Evolutionary conservation across 129 eudicot species (phyloP).

Genomic region (Lactuca sativa): DNA sequence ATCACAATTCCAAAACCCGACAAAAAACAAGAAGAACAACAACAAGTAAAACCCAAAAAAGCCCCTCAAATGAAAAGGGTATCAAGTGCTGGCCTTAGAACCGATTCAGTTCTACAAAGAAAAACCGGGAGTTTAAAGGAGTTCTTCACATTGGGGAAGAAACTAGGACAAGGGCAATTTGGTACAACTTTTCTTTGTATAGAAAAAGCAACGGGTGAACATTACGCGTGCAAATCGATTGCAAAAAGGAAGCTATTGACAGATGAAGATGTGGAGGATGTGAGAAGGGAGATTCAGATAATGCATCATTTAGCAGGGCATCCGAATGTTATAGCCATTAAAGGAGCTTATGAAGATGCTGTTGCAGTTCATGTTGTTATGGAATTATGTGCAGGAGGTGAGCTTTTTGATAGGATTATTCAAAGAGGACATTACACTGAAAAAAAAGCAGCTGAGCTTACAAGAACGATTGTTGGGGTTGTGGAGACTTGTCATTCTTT

Average conservation of each 20-base stretch:
- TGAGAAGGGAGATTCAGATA: conserved; percentile 93
- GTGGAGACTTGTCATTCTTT: conserved; percentile 91
- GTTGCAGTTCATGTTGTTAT: conserved; percentile 90
- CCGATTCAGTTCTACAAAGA: conserved; percentile 70
- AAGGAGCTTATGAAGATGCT: conserved; percentile 95
- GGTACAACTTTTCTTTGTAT: conserved; percentile 78
- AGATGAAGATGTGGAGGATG: conserved; percentile 93
- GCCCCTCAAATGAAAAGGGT: conserved; percentile 65
- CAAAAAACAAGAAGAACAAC: conserved; percentile 30
- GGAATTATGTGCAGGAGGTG: conserved; percentile 94
- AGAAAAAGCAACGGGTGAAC: conserved; percentile 63
- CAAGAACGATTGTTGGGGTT: conserved; percentile 89
- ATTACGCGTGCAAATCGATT: conserved; percentile 89
- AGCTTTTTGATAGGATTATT: conserved; percentile 95
- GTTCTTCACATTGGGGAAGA: conserved; percentile 76
- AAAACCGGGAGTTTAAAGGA: conserved; percentile 79
- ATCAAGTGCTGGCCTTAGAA: conserved; percentile 77
- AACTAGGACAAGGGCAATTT: conserved; percentile 92
- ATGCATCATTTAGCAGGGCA: conserved; percentile 94
- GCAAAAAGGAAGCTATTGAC: conserved; percentile 88
- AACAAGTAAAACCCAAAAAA: conserved; percentile 49
- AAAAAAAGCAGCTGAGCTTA: conserved; percentile 85
- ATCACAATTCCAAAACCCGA: conserved; percentile 60
- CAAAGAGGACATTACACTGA: conserved; percentile 88
- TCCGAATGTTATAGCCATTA: conserved; percentile 83